Evolutionary conservation across 1,284 basidiomycete species (phyloP), one percentile per base, ranked within the genome.

Genomic region (Anthracocystis walkeri): DNA sequence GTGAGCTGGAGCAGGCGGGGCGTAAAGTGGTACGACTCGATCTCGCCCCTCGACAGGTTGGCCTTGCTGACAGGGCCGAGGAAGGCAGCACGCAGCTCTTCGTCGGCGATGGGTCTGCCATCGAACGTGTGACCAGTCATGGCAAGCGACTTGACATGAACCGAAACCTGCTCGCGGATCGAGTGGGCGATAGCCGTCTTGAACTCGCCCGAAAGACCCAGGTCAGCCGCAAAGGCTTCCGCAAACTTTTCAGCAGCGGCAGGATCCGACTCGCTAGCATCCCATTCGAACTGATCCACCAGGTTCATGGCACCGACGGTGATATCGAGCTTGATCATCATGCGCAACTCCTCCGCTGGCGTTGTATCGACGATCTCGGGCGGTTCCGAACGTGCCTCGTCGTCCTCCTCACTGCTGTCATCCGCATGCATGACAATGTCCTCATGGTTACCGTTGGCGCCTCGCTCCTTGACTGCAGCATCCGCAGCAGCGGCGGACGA

Each of bases 271-370:
- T 74, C 72, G 80, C 92, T 91, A 49, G 98, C 87, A 86, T 99
- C 96, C 97, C 97, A 99, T 85, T 99, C 97, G 83, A 99, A 97
- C 82, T 95, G 93, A 86, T 99, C 97, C 58, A 95, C 92, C 29
- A 99, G 89, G 85, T 97, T 95, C 87, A 95, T 91, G 20, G 91
- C 91, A 33, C 95, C 95, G 58, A 95, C 92, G 56, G 95, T 94
- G 85, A 99, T 94, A 86, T 99, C 97, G 70, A 99, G 89, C 93
- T 93, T 95, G 88, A 97, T 91, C 63, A 94, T 84, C 76, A 97
- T 93, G 61, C 96, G 89, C 89, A 97, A 90, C 83, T 97, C 95
- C 35, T 77, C 68, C 7, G 66, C 63, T 16, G 65, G 73, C 7
- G 70, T 68, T n/a, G 59, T 53, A 38, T 77, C 69, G 52, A 66